Evolutionary conservation across 1,284 basidiomycete species (phyloP).

Genomic region (Cystobasidium sp.): DNA sequence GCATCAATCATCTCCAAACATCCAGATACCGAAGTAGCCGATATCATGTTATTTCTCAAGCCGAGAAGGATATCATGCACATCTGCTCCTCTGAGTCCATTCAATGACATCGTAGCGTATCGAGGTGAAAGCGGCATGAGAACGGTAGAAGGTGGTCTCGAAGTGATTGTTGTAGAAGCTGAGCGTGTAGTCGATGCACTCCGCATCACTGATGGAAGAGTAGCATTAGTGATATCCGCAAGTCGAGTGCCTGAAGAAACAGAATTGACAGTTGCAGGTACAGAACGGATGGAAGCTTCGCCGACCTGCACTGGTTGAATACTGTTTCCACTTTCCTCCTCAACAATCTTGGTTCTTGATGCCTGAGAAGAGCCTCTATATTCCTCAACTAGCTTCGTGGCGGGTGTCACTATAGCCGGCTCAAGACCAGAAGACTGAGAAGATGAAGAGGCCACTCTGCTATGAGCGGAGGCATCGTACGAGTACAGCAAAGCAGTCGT

Average conservation of each 20-base stretch:
- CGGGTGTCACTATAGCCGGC: slow-evolving; percentile 9
- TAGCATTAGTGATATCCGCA: background rate
- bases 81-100: background rate
- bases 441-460: slow-evolving; percentile 15
- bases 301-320: background rate
- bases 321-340: background rate
- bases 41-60: slow-evolving; percentile 24
- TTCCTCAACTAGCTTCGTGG: slow-evolving; percentile 4
- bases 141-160: slow-evolving; percentile 23
- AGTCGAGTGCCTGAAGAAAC: background rate
- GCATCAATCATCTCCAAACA: slow-evolving; percentile 35
- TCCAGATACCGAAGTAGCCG: slow-evolving; percentile 10
- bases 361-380: background rate
- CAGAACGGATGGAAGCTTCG: slow-evolving; percentile 1
- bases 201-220: background rate
- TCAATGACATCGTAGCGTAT: background rate
- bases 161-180: background rate
- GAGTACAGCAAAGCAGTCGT: background rate
- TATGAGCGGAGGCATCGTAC: background rate
- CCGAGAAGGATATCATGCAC: slow-evolving; percentile 31
- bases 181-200: background rate
- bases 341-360: background rate
- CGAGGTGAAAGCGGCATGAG: slow-evolving; percentile 22
- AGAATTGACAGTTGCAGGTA: background rate
- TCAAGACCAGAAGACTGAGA: slow-evolving; percentile 15